Base-by-base conservation (phyloP, 2,329 filamentous ascomycete species). In the Fusarium acutatum region DNA sequence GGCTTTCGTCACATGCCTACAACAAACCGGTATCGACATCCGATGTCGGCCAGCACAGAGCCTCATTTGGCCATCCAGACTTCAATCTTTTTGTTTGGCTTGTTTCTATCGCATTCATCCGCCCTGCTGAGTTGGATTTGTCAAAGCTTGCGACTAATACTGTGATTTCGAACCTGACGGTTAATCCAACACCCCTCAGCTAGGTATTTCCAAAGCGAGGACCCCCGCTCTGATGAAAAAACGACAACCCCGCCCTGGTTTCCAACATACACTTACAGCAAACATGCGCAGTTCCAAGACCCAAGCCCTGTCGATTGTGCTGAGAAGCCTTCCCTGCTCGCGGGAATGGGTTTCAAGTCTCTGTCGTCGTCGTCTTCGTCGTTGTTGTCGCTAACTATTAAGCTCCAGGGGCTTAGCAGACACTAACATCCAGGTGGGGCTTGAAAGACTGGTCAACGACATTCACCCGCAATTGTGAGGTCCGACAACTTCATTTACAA, bases 341-440 rank as follows among this genome's bases (percentile, higher is more conserved):
- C 32, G 37, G 32, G 13, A 43, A 30, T 34, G 15, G 13, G 28
- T 47, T 62, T 61, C 56, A 68, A 54, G n/a, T 49, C 53, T 24
- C 35, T 43, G 18, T 22, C 35, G 18, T 46, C 28, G 28, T 47
- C 18, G 12, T 35, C 34, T 26, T 35, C 20, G 30, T 41, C 15
- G 26, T 35, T 22, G 26, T 41, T 24, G 30, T 38, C 24, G 32
- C 46, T 43, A 14, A 32, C 17, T 32, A 53, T 50, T 22, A 38
- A 38, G 44, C 44, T 66, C n/a, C 18, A 28, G 64, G 20, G 67
- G 67, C 66, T 65, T 40, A 69, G 59, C 56, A 61, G 28, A 22
- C 24, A 54, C 59, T 40, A 46, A 18, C 9, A 46, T 30, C 15
- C 20, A 40, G 35, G 34, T 24, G 41, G 46, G 59, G 67, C 46